These are phyloP conservation scores for Aspergillus sp. DNA, from an alignment of 2,329 filamentous ascomycete species.

Conservation along the genomic window DNA sequence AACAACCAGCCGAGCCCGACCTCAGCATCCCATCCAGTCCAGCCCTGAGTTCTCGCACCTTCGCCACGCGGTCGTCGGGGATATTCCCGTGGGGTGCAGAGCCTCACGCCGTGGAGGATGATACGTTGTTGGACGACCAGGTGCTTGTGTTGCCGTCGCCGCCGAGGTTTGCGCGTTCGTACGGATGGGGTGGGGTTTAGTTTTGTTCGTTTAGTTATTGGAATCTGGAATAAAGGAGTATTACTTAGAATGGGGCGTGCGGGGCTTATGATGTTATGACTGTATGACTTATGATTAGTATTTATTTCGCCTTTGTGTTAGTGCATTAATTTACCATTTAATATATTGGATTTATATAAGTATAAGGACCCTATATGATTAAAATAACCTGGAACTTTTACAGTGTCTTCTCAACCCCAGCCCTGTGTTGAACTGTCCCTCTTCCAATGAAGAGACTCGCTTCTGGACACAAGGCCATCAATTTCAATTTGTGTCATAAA, in stretches of 20 bases:
- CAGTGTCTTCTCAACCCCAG: too few species aligned
- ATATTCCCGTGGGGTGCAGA: slow-evolving; percentile 4
- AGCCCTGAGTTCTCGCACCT: not conserved
- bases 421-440: too few species aligned
- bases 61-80: slow-evolving; percentile 5
- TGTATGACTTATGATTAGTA: not conserved
- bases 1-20: not conserved
- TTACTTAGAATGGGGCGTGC: not conserved
- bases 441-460: too few species aligned
- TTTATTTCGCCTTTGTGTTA: too few species aligned
- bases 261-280: not conserved
- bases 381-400: too few species aligned
- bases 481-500: too few species aligned
- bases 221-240: too few species aligned
- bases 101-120: not conserved
- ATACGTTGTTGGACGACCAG: slow-evolving; percentile 5
- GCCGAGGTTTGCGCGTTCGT: not conserved
- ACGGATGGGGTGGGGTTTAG: not conserved
- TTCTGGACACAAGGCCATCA: too few species aligned
- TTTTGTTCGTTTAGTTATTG: too few species aligned
- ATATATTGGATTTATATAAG: too few species aligned
- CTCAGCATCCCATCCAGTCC: not conserved
- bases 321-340: too few species aligned
- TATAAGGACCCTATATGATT: too few species aligned
- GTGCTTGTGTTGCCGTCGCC: slow-evolving; percentile 9